These are phyloP conservation scores for Eustoma russellianum DNA, from an alignment of 257 asterid genomes.

Conservation along the genomic window DNA sequence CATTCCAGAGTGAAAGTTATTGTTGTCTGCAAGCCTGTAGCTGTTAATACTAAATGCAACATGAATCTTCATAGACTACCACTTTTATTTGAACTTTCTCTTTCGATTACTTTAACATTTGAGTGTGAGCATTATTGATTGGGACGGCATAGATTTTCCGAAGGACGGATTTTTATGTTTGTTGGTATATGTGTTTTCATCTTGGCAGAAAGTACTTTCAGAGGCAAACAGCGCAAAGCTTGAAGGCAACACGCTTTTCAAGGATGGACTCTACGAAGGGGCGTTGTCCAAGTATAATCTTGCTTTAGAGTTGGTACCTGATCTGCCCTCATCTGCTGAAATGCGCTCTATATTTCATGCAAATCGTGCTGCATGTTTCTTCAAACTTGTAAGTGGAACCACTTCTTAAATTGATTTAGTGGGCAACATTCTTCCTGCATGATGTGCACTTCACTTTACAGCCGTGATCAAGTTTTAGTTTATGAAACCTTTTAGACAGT, in stretches of 20 bases:
- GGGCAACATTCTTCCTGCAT: no score
- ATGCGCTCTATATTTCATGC: slow-evolving; percentile 70
- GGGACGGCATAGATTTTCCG: no score
- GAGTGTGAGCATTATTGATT: no score
- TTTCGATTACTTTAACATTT: no score
- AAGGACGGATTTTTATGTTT: not conserved
- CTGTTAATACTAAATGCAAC: no score
- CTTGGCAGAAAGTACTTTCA: slow-evolving; percentile 47
- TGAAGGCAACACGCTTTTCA: slow-evolving; percentile 73
- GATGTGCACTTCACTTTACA: no score
- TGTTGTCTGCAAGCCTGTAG: no score
- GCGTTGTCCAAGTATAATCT: slow-evolving; percentile 68
- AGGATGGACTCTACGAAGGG: slow-evolving; percentile 57
- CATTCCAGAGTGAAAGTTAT: no score
- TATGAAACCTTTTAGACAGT: no score
- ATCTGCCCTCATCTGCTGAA: slow-evolving; percentile 51
- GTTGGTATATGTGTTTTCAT: not conserved
- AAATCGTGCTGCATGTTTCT: slow-evolving; percentile 86
- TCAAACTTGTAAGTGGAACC: slow-evolving; percentile 49
- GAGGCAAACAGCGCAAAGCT: slow-evolving; percentile 59
- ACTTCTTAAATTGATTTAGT: not conserved
- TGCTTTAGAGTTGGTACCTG: slow-evolving; percentile 60
- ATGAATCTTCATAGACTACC: no score
- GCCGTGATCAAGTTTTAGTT: no score
- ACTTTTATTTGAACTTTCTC: no score